Evolutionary conservation across 202 grass and related monocot species (phyloP).

Genomic region (Setaria italica): DNA sequence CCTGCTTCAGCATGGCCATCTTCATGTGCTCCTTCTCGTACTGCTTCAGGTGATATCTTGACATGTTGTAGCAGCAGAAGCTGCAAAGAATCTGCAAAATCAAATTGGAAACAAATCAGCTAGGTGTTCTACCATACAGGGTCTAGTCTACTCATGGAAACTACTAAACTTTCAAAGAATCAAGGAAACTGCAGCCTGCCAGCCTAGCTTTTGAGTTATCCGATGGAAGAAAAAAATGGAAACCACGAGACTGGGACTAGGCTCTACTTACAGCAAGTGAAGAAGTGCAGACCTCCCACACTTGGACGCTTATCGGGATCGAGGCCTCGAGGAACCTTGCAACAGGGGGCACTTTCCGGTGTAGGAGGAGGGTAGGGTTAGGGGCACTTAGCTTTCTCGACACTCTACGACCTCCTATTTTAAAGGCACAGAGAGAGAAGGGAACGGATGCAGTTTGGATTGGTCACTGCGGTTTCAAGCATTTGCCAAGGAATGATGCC

Average conservation of each 20-base stretch:
- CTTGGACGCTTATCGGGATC: conserved; percentile 46
- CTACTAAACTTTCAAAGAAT: not conserved
- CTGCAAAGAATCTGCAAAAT: conserved; percentile 36
- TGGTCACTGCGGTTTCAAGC: conserved; percentile 43
- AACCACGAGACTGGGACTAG: conserved; percentile 1
- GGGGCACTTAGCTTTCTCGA: conserved; percentile 43
- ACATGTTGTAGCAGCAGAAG: conserved; percentile 53
- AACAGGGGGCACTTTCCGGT: not conserved
- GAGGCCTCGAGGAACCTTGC: conserved; percentile 41
- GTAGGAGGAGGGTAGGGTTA: not conserved
- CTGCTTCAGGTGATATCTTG: conserved; percentile 60
- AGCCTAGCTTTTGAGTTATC: not conserved
- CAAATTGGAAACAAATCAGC: not conserved
- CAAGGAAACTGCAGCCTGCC: conserved; percentile 3
- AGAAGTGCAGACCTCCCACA: conserved; percentile 1
- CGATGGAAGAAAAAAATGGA: conserved; percentile 15
- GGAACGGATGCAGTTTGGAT: conserved; percentile 1
- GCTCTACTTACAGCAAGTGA: conserved; percentile 43
- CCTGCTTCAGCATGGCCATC: conserved; percentile 86
- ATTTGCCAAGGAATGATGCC: conserved; percentile 41
- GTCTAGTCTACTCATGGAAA: not conserved
- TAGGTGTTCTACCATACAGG: not conserved
- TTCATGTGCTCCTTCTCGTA: conserved; percentile 90
- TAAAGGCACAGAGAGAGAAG: conserved; percentile 36
- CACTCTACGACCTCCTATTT: conserved; percentile 46